These are phyloP conservation scores for Claviceps capensis DNA, from an alignment of 2,329 filamentous ascomycete genomes.

Conservation along the genomic window DNA sequence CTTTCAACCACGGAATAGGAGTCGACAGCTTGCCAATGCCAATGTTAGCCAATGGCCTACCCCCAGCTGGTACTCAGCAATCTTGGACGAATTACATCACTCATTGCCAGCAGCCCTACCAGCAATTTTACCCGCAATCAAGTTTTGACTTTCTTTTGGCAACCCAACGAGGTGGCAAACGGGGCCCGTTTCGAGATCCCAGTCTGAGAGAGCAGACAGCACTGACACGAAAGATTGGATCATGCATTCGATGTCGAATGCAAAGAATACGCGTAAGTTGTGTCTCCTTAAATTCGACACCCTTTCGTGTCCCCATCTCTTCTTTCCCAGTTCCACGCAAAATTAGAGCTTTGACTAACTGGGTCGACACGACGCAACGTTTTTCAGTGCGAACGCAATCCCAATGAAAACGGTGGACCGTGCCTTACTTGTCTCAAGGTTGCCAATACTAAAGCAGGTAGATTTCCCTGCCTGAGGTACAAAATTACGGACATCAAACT, in stretches of 20 bases:
- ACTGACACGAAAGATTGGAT: slow-evolving; percentile 41
- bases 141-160: slow-evolving; percentile 17
- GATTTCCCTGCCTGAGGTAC: slow-evolving; percentile 44
- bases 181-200: slow-evolving; percentile 42
- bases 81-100: background rate
- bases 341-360: background rate
- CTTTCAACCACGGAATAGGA: background rate
- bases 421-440: slow-evolving; percentile 43
- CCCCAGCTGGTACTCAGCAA: background rate
- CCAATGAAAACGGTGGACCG: slow-evolving; percentile 29
- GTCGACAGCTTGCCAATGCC: background rate
- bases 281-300: background rate
- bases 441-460: slow-evolving; percentile 33
- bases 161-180: slow-evolving; percentile 21
- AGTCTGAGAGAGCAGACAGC: slow-evolving; percentile 39
- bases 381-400: slow-evolving; percentile 38
- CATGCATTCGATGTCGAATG: slow-evolving; percentile 47
- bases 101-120: slow-evolving; percentile 6
- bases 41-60: background rate
- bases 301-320: too few species aligned
- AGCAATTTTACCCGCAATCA: slow-evolving; percentile 3
- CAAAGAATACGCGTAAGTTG: slow-evolving; percentile 46
- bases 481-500: slow-evolving; percentile 45
- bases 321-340: background rate
- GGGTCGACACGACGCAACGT: background rate